Evolutionary conservation across 1,284 basidiomycete genomes (phyloP).

Genomic region (Peniophora sp.): DNA sequence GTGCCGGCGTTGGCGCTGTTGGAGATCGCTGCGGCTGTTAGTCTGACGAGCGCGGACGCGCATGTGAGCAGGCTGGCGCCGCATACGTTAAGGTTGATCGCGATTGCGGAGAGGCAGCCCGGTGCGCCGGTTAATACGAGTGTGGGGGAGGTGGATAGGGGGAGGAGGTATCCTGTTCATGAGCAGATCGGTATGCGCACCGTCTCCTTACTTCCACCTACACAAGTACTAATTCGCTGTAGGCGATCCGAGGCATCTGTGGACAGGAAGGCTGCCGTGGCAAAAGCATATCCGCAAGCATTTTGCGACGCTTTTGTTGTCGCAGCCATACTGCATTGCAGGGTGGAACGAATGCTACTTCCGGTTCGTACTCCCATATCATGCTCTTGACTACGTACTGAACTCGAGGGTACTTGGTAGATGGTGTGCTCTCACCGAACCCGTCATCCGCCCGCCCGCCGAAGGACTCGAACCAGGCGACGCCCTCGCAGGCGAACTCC

Average conservation of each 20-base stretch:
- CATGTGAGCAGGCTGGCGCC: constrained; percentile 61
- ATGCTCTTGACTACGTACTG: too few species aligned
- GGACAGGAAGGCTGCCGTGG: constrained; percentile 58
- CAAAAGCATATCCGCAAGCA: constrained; percentile 76
- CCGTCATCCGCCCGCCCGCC: constrained; percentile 19
- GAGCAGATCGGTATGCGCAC: constrained; percentile 71
- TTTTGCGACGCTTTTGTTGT: constrained; percentile 54
- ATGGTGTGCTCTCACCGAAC: constrained; percentile 26
- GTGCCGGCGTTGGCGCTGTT: constrained; percentile 55
- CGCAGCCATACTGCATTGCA: constrained; percentile 59
- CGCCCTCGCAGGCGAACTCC: background rate
- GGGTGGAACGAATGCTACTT: constrained; percentile 77
- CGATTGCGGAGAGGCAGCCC: constrained; percentile 54
- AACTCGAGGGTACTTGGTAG: constrained; percentile 15
- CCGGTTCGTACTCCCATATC: constrained; percentile 22
- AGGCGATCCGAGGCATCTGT: background rate
- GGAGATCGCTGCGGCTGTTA: constrained; percentile 66
- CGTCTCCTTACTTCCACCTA: too few species aligned
- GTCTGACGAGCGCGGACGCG: constrained; percentile 59
- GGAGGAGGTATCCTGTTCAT: constrained; percentile 64
- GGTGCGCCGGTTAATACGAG: constrained; percentile 41
- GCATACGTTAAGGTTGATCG: constrained; percentile 57
- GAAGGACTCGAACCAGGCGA: constrained; percentile 38
- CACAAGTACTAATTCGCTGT: too few species aligned
- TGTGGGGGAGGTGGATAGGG: constrained; percentile 50